Evolutionary conservation across 1,284 basidiomycete species (phyloP).

Genomic region (Ustilago nuda): DNA sequence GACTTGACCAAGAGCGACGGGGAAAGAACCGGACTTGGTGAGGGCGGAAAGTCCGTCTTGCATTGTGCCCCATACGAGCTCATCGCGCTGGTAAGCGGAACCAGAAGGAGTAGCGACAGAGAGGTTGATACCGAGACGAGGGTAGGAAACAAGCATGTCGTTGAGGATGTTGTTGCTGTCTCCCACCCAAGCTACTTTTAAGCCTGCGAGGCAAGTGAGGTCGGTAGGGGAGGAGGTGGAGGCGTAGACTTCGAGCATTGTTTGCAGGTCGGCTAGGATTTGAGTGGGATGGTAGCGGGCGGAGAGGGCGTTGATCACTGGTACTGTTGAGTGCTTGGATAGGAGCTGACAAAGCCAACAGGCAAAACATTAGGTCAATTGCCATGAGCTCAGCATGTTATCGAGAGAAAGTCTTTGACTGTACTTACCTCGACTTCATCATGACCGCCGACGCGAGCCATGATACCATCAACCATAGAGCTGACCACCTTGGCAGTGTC

Average conservation of each 20-base stretch:
- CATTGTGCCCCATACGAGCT: constrained; percentile 76
- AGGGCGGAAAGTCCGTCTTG: constrained; percentile 64
- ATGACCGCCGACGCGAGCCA: constrained; percentile 93
- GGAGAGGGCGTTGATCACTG: constrained; percentile 94
- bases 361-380: not conserved
- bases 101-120: constrained; percentile 83
- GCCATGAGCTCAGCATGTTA: not conserved
- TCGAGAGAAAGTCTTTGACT: not conserved
- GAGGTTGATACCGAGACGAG: constrained; percentile 87
- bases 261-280: constrained; percentile 90
- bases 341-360: constrained; percentile 72
- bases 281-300: constrained; percentile 97
- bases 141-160: constrained; percentile 95
- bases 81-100: constrained; percentile 79
- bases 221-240: constrained; percentile 72
- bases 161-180: constrained; percentile 96
- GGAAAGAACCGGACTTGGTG: constrained; percentile 68
- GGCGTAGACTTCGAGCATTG: constrained; percentile 78
- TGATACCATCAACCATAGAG: constrained; percentile 96
- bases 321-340: constrained; percentile 87
- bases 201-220: constrained; percentile 63
- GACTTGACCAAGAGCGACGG: constrained; percentile 71
- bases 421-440: constrained; percentile 79
- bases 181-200: constrained; percentile 82
- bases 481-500: constrained; percentile 86